phyloP scores from a whole-genome alignment of 768 basidiomycete species.

The Pulveroboletus sp. region DNA sequence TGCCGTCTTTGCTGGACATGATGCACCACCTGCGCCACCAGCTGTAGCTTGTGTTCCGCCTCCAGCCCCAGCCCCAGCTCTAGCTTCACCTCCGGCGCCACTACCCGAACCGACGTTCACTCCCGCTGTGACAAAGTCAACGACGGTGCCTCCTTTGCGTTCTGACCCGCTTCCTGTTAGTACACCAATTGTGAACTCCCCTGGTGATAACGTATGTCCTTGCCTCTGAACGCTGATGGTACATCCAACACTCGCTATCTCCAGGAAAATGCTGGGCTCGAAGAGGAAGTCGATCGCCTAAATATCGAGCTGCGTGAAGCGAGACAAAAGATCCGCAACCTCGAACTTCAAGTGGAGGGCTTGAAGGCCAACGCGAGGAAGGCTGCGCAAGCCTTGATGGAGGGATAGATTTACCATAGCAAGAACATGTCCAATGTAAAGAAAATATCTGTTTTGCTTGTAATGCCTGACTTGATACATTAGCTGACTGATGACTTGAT shows the following conservation, averaged over 20 bases:
- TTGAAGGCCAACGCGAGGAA: slow-evolving; percentile 70
- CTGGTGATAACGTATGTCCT: slow-evolving; percentile 30
- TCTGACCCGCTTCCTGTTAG: slow-evolving; percentile 10
- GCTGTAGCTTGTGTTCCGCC: slow-evolving; percentile 29
- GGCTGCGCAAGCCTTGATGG: slow-evolving; percentile 60
- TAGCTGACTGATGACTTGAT: no score
- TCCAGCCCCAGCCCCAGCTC: slow-evolving; percentile 14
- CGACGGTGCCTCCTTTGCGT: slow-evolving; percentile 15
- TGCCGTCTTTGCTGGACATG: slow-evolving; percentile 34
- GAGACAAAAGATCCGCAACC: slow-evolving; percentile 72
- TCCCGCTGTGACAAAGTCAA: slow-evolving; percentile 31
- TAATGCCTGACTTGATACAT: not conserved
- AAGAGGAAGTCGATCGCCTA: slow-evolving; percentile 60
- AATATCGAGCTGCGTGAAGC: slow-evolving; percentile 70
- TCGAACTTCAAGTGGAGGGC: slow-evolving; percentile 79
- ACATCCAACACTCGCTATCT: not conserved
- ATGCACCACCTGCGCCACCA: slow-evolving; percentile 12
- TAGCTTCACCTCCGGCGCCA: slow-evolving; percentile 10
- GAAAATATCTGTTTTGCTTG: not conserved
- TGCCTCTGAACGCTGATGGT: slow-evolving; percentile 1
- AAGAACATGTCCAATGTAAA: slow-evolving; percentile 2
- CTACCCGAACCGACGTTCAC: slow-evolving; percentile 34
- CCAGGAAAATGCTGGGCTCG: slow-evolving; percentile 27
- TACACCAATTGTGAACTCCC: not conserved
- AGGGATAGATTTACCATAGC: slow-evolving; percentile 13